Base-by-base conservation (phyloP, 768 basidiomycete species). In the Mycena vitilis region DNA sequence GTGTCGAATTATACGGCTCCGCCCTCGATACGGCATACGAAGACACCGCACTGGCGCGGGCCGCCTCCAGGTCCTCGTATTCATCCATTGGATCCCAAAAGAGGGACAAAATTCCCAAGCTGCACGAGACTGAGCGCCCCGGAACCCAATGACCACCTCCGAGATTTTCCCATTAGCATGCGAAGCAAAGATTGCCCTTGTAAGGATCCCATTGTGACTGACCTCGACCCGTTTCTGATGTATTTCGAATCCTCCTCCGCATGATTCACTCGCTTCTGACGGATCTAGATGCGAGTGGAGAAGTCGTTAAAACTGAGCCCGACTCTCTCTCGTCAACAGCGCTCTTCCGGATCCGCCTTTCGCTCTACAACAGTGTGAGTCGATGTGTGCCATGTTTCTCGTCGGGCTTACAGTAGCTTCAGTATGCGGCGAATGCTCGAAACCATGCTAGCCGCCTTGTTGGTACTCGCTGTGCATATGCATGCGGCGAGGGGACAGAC, bases 401-500 rank as follows among this genome's bases (percentile, higher is more conserved):
- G 7, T 15, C 20, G 18, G 11, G 25, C n/a, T 56, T 5, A 57
- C 51, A 23, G n/a, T 51, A 20, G 49, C 23, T 4, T 20, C 37
- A 72, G 71, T n/a, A 69, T 72, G 71, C 60, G 71, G 60, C 44
- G 60, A 56, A 51, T 38, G 52, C 53, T 69, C 38, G 58, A 65
- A 42, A 47, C 48, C 22, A 65, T 70, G 57, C 18, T 70, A 20
- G 62, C 54, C 3, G 37, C 68, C 0, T 61, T 69, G 0, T 22
- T 69, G n/a, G n/a, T 68, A 13, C 45, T 69, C 45, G 60, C 16
- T 5, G 52, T 64, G 47, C 54, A 65, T 56, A 34, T 63, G n/a
- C 60, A 64, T 38, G 44, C 56, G 13, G 73, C 68, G 12, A 52
- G 69, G 15, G 80, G 74, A 22, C 79, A 81, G 56, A 45, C 44